Evolutionary conservation across 192 early-diverging fungal genomes (phyloP).

Genomic region (Backusella tarrabulga): DNA sequence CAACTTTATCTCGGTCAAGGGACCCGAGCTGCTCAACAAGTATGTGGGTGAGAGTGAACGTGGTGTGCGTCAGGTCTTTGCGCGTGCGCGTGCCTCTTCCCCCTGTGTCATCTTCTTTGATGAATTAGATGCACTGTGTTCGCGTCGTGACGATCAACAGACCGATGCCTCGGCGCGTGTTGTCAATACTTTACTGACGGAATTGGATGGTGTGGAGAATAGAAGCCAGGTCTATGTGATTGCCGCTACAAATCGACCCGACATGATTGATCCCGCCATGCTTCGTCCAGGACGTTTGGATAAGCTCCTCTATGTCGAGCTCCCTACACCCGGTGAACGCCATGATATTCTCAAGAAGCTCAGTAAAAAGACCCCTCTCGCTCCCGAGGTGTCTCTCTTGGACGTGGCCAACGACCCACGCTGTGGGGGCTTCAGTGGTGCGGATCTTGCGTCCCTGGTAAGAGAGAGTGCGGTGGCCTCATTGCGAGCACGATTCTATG

Average conservation of each 20-base stretch:
- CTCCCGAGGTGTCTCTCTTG: conserved; percentile 52
- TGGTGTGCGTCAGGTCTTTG: conserved; percentile 93
- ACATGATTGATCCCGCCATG: conserved; percentile 94
- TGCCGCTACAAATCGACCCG: conserved; percentile 95
- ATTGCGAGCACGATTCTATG: conserved; percentile 61
- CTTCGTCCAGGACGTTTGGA: conserved; percentile 94
- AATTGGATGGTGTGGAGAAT: conserved; percentile 93
- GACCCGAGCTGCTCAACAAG: conserved; percentile 97
- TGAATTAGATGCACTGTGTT: conserved; percentile 93
- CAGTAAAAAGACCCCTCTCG: conserved; percentile 75
- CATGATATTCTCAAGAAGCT: conserved; percentile 84
- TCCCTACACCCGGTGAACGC: conserved; percentile 80
- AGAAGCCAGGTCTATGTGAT: conserved; percentile 92
- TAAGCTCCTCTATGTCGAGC: conserved; percentile 96
- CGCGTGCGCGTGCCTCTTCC: conserved; percentile 85
- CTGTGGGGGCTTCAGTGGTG: conserved; percentile 74
- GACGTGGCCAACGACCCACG: conserved; percentile 59
- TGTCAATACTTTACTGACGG: conserved; percentile 96
- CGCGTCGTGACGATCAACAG: conserved; percentile 87
- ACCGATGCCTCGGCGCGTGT: conserved; percentile 89
- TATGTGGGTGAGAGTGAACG: conserved; percentile 99
- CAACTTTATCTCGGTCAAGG: conserved; percentile 99
- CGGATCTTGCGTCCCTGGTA: conserved; percentile 73
- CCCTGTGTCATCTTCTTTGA: conserved; percentile 99
- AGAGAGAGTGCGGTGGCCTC: conserved; percentile 84